Percentiles rank a stretch among this genome's conserved stretches.
These are phyloP conservation scores for Pseudozyma thailandica DNA, from an alignment of 1,284 basidiomycete genomes.

Conservation along the genomic window DNA sequence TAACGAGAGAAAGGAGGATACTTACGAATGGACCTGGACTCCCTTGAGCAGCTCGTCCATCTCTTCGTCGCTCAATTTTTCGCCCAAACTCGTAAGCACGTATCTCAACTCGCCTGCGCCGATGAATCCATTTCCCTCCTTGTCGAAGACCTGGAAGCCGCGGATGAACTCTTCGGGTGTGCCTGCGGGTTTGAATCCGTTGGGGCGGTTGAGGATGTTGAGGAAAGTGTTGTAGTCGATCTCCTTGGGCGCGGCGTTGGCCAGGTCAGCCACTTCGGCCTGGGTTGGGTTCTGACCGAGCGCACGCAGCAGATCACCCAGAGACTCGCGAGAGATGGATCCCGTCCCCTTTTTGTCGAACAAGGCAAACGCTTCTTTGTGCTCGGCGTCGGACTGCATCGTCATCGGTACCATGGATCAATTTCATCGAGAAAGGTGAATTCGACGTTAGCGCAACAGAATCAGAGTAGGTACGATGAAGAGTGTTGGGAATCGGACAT, in stretches of 20 bases:
- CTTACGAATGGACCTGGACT: constrained; percentile 84
- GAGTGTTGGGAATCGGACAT: too few relatives aligned
- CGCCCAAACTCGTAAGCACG: constrained; percentile 92
- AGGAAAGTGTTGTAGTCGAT: constrained; percentile 78
- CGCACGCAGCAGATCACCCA: constrained; percentile 94
- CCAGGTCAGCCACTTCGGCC: constrained; percentile 88
- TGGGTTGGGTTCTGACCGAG: constrained; percentile 98
- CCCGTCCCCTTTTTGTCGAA: constrained; percentile 97
- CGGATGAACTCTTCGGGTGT: constrained; percentile 91
- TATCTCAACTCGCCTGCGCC: constrained; percentile 91
- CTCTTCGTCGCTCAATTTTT: constrained; percentile 97
- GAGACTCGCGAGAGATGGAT: constrained; percentile 83
- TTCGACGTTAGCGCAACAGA: too few relatives aligned
- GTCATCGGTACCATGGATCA: neutral
- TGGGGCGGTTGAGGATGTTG: constrained; percentile 88
- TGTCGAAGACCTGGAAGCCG: constrained; percentile 99
- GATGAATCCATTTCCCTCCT: constrained; percentile 96
- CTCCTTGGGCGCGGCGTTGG: constrained; percentile 78
- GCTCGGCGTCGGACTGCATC: constrained; percentile 61
- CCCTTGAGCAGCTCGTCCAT: constrained; percentile 98
- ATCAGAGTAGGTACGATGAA: too few relatives aligned
- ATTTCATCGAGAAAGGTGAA: neutral
- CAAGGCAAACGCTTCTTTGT: constrained; percentile 93
- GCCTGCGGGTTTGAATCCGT: constrained; percentile 88
- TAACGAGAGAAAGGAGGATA: constrained; percentile 36